Conservation (phyloP, 768 basidiomycete species). For the Mycena albidolilacea region DNA sequence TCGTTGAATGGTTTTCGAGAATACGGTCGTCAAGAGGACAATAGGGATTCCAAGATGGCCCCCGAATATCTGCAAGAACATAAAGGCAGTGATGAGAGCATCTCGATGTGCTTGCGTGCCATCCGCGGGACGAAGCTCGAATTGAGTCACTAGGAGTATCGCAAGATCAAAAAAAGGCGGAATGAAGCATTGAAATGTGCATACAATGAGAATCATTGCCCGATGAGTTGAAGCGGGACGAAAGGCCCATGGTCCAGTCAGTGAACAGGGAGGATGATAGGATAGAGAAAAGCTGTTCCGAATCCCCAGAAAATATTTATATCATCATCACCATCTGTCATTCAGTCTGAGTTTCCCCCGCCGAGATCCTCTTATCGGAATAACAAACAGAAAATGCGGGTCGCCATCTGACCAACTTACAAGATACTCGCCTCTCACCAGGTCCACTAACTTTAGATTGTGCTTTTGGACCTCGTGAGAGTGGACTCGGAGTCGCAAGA, state of each 20-base stretch:
- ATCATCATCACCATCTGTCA: no score
- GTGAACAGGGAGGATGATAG: conserved; percentile 7
- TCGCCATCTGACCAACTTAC: no score
- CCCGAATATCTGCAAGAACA: conserved; percentile 29
- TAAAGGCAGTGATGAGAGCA: conserved; percentile 8
- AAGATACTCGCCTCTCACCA: no score
- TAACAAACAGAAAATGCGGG: no score
- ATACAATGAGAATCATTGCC: background rate
- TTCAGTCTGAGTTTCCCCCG: no score
- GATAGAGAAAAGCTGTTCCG: background rate
- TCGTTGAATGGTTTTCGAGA: conserved; percentile 20
- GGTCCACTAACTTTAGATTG: no score
- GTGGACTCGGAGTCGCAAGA: no score
- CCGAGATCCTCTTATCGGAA: no score
- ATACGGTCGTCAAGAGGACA: background rate
- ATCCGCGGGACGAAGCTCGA: conserved; percentile 3
- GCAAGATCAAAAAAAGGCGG: background rate
- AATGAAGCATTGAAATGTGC: background rate
- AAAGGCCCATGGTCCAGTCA: conserved; percentile 19
- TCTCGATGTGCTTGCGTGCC: conserved; percentile 4
- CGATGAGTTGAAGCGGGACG: conserved; percentile 16
- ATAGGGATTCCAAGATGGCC: conserved; percentile 26
- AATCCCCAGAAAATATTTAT: no score
- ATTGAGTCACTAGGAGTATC: conserved; percentile 4
- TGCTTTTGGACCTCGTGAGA: no score